Conservation (phyloP, 1,139 yeast species). For the Zygosaccharomyces sapae region DNA sequence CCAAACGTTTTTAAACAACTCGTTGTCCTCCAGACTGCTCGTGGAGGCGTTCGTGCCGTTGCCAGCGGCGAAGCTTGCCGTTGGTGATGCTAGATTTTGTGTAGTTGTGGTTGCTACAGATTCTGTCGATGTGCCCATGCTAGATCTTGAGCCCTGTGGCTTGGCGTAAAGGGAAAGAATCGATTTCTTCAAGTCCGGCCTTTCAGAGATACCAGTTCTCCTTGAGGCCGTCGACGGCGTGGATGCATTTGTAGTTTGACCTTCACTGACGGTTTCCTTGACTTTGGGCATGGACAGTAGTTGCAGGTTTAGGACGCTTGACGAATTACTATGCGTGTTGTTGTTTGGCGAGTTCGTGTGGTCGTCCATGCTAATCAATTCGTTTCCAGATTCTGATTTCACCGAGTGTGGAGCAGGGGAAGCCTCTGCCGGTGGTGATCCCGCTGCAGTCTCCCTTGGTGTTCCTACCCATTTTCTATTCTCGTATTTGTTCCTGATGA, state of each 20-base stretch:
- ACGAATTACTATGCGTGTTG: neutral
- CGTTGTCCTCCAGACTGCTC: constrained; percentile 49
- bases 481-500: constrained; percentile 86
- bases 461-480: constrained; percentile 69
- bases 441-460: constrained; percentile 2
- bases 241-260: neutral
- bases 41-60: constrained; percentile 10
- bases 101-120: constrained; percentile 6
- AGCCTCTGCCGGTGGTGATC: neutral
- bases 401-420: neutral
- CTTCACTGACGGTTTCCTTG: neutral
- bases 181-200: constrained; percentile 81
- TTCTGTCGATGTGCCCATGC: constrained; percentile 13
- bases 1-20: constrained; percentile 69
- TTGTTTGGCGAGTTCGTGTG: neutral
- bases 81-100: constrained; percentile 31
- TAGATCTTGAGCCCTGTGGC: constrained; percentile 27
- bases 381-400: neutral
- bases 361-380: neutral
- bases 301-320: constrained; percentile 2
- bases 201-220: constrained; percentile 16
- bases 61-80: constrained; percentile 2
- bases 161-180: constrained; percentile 81
- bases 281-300: constrained; percentile 4
- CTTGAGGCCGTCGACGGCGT: neutral